Evolutionary conservation across 73 alveolate genomes (phyloP), one percentile per base, ranked within the genome.

Genomic region (Blepharisma stoltei): DNA sequence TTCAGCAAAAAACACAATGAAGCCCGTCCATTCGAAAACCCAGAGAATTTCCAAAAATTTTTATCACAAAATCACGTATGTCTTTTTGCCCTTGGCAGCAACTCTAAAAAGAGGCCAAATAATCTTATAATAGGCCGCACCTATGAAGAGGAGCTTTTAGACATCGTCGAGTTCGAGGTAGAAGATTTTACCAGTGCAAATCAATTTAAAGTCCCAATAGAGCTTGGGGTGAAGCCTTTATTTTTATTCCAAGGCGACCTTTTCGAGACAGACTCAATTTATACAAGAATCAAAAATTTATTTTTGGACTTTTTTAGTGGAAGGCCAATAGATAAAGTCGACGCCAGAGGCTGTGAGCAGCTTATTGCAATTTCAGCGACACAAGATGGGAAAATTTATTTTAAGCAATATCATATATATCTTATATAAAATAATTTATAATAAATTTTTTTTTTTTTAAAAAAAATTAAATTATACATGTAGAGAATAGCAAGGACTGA

Each of bases 81-180:
- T 68, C 37, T 78, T 6, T 67, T 27, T 27, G 44, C 18, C 32
- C 8, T 66, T 8, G 81, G 86, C 83, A 68, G 84, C 60, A 83
- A 85, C 83, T 55, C 86, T 44, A 90, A 90, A 85, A 90, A 90
- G 81, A 81, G 94, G 55, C 97, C 97, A 18, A 70, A 85, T 71
- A 88, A 88, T 68, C 67, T 90, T 27, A 71, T 84, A 23, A 49
- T 90, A 45, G 97, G 95, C n/a, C 84, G 95, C 44, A 27, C 78
- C 25, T 88, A 80, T 71, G 90, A 90, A 55, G 70, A 78, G 14
- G 78, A 87, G 71, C 25, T 85, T 43, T 85, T 90, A 32, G 95
- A 90, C 71, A 65, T 90, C 84, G 85, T 85, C 44, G 97, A 90
- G 71, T 85, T 90, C 67, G 92, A 82, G 23, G 76, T 90, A 6